Base-by-base conservation (phyloP, 176 grass and related monocot species). In the Zizania latifolia region DNA sequence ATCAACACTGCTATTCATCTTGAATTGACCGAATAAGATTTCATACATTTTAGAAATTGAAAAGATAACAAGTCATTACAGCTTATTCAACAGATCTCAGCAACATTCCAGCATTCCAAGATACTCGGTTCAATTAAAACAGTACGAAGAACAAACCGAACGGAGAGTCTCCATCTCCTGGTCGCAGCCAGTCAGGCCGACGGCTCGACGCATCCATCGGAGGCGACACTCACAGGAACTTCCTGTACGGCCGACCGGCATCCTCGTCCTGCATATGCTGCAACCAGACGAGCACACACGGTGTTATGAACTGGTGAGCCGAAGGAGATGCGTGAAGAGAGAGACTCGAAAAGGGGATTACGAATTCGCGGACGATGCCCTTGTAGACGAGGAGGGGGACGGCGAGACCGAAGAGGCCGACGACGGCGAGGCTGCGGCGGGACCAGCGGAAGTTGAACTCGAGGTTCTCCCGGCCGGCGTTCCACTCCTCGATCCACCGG, bases 231-330 rank as follows among this genome's bases (percentile, higher is more conserved):
- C 76, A 94, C 30, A 98, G 75, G 75, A 98, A 98, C 62, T 94
- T 98, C 91, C 91, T 94, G 57, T 82, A 60, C 10, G 89, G 95
- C 44, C 95, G 68, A 2, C 89, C 83, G 0, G 89, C 91, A 34
- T 94, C 95, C 89, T 98, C 89, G 55, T 98, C 95, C 82, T 98
- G 95, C 95, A 98, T 98, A 89, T 98, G 95, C 95, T 98, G 86
- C 83, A 59, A 58, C 59, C 69, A 80, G 13, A 38, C 33, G 16
- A 60, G 31, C 22, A 61, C 44, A 4, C 3, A 16, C 44, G 72
- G 23, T 71, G 21, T 87, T 78, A 87, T 79, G 85, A 33, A 66
- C 58, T 10, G 24, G 50, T 3, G 38, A 65, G 44, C 59, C 8
- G n/a, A 27, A 68, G 4, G 26, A 45, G 11, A 33, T 23, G 10